Evolutionary conservation across 371 early-diverging fungal genomes (phyloP).

Genomic region (Mortierella sp.): DNA sequence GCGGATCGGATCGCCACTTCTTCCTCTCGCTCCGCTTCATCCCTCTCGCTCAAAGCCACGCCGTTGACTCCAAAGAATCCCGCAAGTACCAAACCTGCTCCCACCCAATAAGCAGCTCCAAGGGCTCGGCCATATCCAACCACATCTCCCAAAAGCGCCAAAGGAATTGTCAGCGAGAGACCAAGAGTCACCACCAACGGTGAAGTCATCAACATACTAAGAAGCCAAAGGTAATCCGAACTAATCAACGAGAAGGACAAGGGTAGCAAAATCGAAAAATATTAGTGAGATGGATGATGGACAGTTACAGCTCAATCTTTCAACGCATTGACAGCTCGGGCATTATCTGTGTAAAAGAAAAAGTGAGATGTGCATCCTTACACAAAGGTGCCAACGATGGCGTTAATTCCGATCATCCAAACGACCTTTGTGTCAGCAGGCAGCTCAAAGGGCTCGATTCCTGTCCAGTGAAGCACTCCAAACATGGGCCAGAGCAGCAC

Average conservation of each 20-base stretch:
- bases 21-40: slow-evolving; percentile 35
- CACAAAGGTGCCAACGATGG: slow-evolving; percentile 86
- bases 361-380: slow-evolving; percentile 25
- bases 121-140: slow-evolving; percentile 73
- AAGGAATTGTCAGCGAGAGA: slow-evolving; percentile 83
- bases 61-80: slow-evolving; percentile 80
- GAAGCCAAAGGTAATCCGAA: slow-evolving; percentile 87
- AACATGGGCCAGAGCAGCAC: slow-evolving; percentile 81
- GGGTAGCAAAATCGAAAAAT: neutral
- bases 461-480: slow-evolving; percentile 70
- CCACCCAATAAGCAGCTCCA: slow-evolving; percentile 71
- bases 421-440: slow-evolving; percentile 69
- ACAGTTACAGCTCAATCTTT: neutral
- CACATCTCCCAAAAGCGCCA: slow-evolving; percentile 82
- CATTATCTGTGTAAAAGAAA: neutral
- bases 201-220: slow-evolving; percentile 85
- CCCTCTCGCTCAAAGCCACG: slow-evolving; percentile 61
- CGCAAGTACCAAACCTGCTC: slow-evolving; percentile 74
- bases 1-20: slow-evolving; percentile 28
- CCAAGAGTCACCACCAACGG: slow-evolving; percentile 86
- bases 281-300: neutral
- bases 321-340: neutral
- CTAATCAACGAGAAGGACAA: slow-evolving; percentile 20
- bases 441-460: slow-evolving; percentile 77
- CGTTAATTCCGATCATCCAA: slow-evolving; percentile 77